These are phyloP conservation scores for Spencermartinsiella europaea DNA, from an alignment of 805 yeast species.

Conservation along the genomic window DNA sequence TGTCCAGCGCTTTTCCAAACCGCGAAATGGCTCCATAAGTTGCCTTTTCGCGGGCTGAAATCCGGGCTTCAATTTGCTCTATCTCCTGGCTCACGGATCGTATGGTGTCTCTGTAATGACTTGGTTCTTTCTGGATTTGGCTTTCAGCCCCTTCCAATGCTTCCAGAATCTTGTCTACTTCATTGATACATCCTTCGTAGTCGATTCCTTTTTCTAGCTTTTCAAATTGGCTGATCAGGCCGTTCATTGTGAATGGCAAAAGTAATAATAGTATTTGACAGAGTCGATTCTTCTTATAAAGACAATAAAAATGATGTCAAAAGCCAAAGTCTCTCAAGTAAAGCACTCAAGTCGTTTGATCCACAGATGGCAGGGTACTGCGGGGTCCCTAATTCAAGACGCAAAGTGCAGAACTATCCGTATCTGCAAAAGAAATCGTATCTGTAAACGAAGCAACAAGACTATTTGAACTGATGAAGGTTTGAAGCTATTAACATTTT, in stretches of 20 bases:
- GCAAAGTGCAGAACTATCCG: too few species aligned
- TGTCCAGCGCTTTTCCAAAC: constrained; percentile 32
- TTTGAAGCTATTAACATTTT: too few species aligned
- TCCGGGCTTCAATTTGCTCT: constrained; percentile 19
- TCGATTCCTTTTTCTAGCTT: constrained; percentile 28
- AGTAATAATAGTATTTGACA: too few species aligned
- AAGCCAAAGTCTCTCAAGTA: too few species aligned
- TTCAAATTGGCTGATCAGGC: constrained; percentile 30
- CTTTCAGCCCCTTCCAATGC: constrained; percentile 25
- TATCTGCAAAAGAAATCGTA: too few species aligned
- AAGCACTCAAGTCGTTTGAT: too few species aligned
- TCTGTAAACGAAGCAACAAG: too few species aligned
- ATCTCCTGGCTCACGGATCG: constrained; percentile 1
- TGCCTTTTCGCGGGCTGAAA: constrained; percentile 25
- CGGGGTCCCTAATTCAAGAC: too few species aligned
- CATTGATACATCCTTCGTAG: constrained; percentile 28
- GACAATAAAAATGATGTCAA: background rate
- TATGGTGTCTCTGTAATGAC: background rate
- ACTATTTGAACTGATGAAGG: too few species aligned
- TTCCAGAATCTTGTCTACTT: constrained; percentile 28
- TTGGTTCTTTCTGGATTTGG: background rate
- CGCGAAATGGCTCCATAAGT: constrained; percentile 26
- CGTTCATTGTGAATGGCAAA: constrained; percentile 22
- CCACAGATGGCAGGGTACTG: too few species aligned
- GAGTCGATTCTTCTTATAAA: background rate